A percentile compares a stretch with the other conserved stretches of the same genome.
Conservation (phyloP, 2,329 filamentous ascomycete species). For the Talaromyces albobiverticillius region DNA sequence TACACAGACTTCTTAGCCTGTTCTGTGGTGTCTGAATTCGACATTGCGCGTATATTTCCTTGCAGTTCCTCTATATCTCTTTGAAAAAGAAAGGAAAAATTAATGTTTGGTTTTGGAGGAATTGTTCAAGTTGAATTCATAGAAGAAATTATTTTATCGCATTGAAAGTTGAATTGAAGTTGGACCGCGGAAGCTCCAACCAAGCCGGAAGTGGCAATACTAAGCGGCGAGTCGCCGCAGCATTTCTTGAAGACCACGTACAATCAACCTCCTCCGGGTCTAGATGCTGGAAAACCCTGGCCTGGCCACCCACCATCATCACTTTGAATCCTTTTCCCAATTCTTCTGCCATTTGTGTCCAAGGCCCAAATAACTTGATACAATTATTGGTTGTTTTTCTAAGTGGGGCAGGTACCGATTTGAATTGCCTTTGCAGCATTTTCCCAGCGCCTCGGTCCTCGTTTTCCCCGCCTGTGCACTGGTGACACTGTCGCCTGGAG, state of each 20-base stretch:
- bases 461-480: neutral
- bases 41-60: slow-evolving; percentile 1
- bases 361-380: neutral
- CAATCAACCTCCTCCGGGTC: neutral
- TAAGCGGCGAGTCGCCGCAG: slow-evolving; percentile 8
- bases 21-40: slow-evolving; percentile 27
- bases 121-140: neutral
- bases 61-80: neutral
- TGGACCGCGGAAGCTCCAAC: slow-evolving; percentile 14
- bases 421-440: too few relatives aligned
- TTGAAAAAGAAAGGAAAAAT: neutral
- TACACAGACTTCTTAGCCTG: slow-evolving; percentile 37
- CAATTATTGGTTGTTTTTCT: neutral
- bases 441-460: too few relatives aligned
- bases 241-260: slow-evolving; percentile 10
- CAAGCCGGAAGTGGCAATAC: slow-evolving; percentile 3
- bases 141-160: too few relatives aligned
- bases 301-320: neutral
- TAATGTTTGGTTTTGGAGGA: neutral
- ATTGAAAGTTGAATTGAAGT: slow-evolving; percentile 29
- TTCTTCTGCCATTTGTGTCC: neutral
- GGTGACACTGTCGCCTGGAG: too few relatives aligned
- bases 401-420: neutral
- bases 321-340: neutral
- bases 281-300: neutral